These are phyloP conservation scores for Vickermania ingenoplastis DNA, from an alignment of 208 protist genomes.

Conservation along the genomic window DNA sequence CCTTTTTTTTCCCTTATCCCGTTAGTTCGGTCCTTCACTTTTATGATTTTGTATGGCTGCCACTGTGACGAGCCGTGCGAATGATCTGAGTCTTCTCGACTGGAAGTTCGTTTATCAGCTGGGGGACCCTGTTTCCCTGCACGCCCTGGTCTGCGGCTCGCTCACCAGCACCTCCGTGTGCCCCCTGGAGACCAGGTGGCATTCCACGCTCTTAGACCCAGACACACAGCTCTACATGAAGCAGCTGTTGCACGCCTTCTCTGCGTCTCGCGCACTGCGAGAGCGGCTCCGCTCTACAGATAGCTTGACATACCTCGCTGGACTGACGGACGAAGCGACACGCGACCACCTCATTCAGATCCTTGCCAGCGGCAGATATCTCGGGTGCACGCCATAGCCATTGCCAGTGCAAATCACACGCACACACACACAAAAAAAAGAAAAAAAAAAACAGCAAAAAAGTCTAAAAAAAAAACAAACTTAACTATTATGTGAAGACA, in stretches of 20 bases:
- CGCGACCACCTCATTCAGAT: slow-evolving; percentile 53
- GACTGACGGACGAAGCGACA: slow-evolving; percentile 39
- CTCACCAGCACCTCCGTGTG: slow-evolving; percentile 8
- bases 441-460: too few species aligned
- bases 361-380: slow-evolving; percentile 17
- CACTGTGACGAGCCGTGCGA: too few species aligned
- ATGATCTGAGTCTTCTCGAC: too few species aligned
- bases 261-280: slow-evolving; percentile 24
- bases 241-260: slow-evolving; percentile 35
- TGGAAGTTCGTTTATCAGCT: too few species aligned
- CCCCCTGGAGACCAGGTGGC: background rate
- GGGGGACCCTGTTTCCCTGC: slow-evolving; percentile 10
- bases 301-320: slow-evolving; percentile 57
- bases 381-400: too few species aligned
- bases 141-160: slow-evolving; percentile 46
- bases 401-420: too few species aligned
- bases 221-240: slow-evolving; percentile 51
- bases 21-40: too few species aligned
- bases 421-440: too few species aligned
- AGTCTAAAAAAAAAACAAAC: too few species aligned
- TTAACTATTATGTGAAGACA: too few species aligned
- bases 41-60: too few species aligned
- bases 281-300: slow-evolving; percentile 21
- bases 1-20: too few species aligned
- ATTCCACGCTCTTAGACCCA: slow-evolving; percentile 30